Base-by-base conservation (phyloP, 306 rosid species). In the Alnus rubra region DNA sequence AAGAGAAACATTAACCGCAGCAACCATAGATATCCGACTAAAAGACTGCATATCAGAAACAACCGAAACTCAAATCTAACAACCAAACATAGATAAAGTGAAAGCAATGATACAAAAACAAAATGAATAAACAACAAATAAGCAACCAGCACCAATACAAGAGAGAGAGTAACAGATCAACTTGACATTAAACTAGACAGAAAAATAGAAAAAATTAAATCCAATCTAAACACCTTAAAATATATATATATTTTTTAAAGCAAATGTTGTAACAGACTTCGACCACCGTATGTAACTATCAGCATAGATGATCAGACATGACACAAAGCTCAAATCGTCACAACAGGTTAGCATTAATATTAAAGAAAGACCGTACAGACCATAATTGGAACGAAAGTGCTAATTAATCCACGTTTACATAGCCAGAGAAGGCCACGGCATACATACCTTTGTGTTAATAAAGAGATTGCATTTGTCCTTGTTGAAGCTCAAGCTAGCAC, bases 11-110 rank as follows among this genome's bases (percentile, higher is more conserved):
- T 93, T 90, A 55, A 89, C 92, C 0, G 94, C 86, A 58, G 86
- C 93, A 73, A 85, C 80, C 99, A 93, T 91, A 31, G 90, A 87
- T 77, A 91, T 67, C 80, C 97, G 89, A 74, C 96, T 85, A 62
- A 79, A 80, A 84, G 94, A 85, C 98, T 95, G 87, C 65, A 60
- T 35, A 82, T 70, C 16, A 78, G 55, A 62, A 80, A 72, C 23
- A 23, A 76, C 30, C 48, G 4, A 77, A 69, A 33, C 47, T 47
- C 78, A 65, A 76, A 13, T 16, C 42, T 2, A 39, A 28, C 0
- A 62, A 15, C 23, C 16, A 31, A 75, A n/a, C 31, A 80, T 12
- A 12, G 4, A 62, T 35, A 62, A 62, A 62, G 69, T 5, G 4
- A 62, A 62, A 4, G 69, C 44, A n/a, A 0, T 33, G 65, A 28